Conservation (phyloP, 2,329 filamentous ascomycete species). For the Apiospora koreana region DNA sequence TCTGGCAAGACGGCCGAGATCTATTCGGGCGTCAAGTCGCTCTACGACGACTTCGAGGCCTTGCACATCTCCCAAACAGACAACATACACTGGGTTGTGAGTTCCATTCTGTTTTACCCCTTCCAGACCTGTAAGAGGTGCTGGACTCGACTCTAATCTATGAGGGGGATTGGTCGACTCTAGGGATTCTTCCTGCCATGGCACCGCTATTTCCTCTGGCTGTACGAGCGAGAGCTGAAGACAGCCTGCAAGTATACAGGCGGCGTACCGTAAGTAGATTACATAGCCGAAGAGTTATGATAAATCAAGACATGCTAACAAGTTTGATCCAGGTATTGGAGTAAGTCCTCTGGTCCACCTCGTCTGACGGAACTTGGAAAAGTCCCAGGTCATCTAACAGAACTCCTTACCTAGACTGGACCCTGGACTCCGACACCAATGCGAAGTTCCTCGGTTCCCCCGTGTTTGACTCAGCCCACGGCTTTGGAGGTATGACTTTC, state of each 20-base stretch:
- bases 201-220: constrained; percentile 20
- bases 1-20: constrained; percentile 29
- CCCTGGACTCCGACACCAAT: constrained; percentile 25
- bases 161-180: neutral
- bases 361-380: no score
- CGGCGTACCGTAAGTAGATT: constrained; percentile 15
- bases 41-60: constrained; percentile 48
- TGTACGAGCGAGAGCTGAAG: constrained; percentile 20
- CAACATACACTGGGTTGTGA: constrained; percentile 33
- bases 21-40: constrained; percentile 38
- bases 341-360: neutral
- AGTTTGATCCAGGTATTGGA: neutral
- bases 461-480: constrained; percentile 28
- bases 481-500: constrained; percentile 28
- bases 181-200: constrained; percentile 15
- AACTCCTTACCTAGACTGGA: constrained; percentile 23
- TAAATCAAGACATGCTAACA: neutral
- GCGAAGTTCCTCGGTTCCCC: constrained; percentile 23
- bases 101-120: neutral
- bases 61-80: constrained; percentile 44
- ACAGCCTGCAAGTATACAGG: constrained; percentile 16
- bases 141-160: neutral
- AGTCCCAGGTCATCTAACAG: neutral
- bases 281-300: no score
- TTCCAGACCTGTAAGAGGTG: neutral